Evolutionary conservation across 495 filamentous ascomycete species (phyloP).

Genomic region (Aspergillus cavernicola): DNA sequence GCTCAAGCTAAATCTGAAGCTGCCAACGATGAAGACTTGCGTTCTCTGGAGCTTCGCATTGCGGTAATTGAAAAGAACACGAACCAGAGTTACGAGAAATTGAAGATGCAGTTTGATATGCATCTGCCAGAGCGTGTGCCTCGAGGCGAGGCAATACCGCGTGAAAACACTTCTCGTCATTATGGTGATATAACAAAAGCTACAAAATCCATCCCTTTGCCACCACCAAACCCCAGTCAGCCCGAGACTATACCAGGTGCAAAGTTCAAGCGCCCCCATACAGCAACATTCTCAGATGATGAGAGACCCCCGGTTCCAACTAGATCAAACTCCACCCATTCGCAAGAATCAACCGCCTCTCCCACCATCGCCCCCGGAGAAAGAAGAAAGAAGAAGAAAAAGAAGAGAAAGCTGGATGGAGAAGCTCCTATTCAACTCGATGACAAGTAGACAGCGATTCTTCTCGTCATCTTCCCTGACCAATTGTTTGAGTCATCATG

Average conservation of each 20-base stretch:
- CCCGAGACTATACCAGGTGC: not conserved
- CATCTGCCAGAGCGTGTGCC: not conserved
- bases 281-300: constrained; percentile 11
- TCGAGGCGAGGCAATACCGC: not conserved
- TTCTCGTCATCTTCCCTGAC: not conserved
- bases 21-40: not conserved
- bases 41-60: not conserved
- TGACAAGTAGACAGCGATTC: too few species aligned
- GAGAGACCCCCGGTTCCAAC: constrained; percentile 1
- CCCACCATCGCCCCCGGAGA: not conserved
- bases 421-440: not conserved
- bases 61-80: not conserved
- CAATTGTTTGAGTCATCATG: not conserved
- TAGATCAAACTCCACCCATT: not conserved
- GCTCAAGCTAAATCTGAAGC: not conserved
- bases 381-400: constrained; percentile 16
- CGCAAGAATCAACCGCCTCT: not conserved
- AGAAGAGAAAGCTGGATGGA: not conserved
- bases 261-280: not conserved
- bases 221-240: too few species aligned
- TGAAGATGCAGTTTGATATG: constrained; percentile 2
- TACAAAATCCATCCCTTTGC: too few species aligned
- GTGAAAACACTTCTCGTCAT: too few species aligned
- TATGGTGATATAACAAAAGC: too few species aligned
- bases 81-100: not conserved